Base-by-base conservation (phyloP, 1,284 basidiomycete species). In the Pterulicium gracile region DNA sequence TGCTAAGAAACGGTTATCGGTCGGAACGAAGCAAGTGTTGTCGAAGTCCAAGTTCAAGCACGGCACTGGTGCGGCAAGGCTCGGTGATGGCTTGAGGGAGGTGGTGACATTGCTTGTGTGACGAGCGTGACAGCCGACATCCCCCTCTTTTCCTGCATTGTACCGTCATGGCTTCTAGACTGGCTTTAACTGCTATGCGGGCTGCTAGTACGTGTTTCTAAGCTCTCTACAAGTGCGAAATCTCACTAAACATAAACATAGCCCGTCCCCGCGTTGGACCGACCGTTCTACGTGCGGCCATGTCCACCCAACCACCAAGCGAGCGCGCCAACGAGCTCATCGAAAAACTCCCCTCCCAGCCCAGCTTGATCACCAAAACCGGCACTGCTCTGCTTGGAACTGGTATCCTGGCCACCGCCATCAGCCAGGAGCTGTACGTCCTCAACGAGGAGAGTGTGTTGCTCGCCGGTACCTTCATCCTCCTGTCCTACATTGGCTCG, bases 401-500 rank as follows among this genome's bases (percentile, higher is more conserved):
- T 34, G 93, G 91, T 61, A 73, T 92, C 51, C 72, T 86, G 51
- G 95, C 94, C 21, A 81, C 92, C 17, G 94, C 93, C 61, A 94
- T 98, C 69, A 96, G 92, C 34, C 88, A 93, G 65, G 95, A 98
- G 71, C 81, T 98, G 49, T 98, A 97, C 65, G 95, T 98, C 50
- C 80, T 95, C 60, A 97, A 97, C 67, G 94, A 97, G 69, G 93
- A 96, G 73, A 83, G 87, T 24, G 80, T 94, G 50, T 73, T 93
- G 34, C 75, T 83, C 35, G 71, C 84, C 46, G 94, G 88, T 44
- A 91, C 88, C 58, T 73, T 89, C 56, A 85, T 96, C 59, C 81
- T 98, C 62, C 81, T 95, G 56, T 77, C 81, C 22, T 88, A 86
- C 65, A 77, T 98, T 58, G 91, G 80, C 58, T 84, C 84, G 73